Base-by-base conservation (phyloP, 1,284 basidiomycete genomes). In the Pascua sp. region DNA sequence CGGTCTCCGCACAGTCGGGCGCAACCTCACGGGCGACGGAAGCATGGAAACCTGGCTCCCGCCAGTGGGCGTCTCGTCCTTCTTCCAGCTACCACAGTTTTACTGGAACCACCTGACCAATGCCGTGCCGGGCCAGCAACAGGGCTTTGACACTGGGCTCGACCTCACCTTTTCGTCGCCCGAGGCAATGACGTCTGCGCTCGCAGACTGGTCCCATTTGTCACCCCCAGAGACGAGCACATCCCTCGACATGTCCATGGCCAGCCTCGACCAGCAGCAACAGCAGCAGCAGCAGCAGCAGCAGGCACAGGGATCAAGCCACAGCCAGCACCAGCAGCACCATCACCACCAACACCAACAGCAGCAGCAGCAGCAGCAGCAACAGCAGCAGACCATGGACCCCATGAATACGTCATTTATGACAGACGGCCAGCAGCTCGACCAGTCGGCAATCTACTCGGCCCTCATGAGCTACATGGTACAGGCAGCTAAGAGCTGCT, bases 71-170 rank as follows among this genome's bases (percentile, higher is more conserved):
- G 45, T 53, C 44, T 52, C 51, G n/a, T 50, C 36, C 16, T 57
- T 70, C 38, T 65, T 72, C 52, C 69, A 70, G 57, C 61, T 72
- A 4, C 70, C 70, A 5, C 67, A 69, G 49, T 63, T 67, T 48
- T 72, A 66, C 57, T 72, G 70, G 70, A 72, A 72, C 53, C 64
- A 67, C 40, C 42, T 51, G 32, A 51, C 49, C 12, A 43, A 41
- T 42, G 24, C 11, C 9, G 15, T 12, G 15, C 15, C 42, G 40
- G 15, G 17, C 12, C 40, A 41, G 7, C 24, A 17, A 17, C 49
- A 17, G 12, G 40, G 42, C 17, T 13, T 9, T 32, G 11, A 13
- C 32, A 37, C 8, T 32, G 32, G 36, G 7, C 15, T 51, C n/a
- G 42, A 42, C 24, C 13, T 51, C 24, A 32, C 24, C n/a, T 32